Base-by-base conservation (phyloP, 352 stramenopile species). In the Pythium apleroticum region DNA sequence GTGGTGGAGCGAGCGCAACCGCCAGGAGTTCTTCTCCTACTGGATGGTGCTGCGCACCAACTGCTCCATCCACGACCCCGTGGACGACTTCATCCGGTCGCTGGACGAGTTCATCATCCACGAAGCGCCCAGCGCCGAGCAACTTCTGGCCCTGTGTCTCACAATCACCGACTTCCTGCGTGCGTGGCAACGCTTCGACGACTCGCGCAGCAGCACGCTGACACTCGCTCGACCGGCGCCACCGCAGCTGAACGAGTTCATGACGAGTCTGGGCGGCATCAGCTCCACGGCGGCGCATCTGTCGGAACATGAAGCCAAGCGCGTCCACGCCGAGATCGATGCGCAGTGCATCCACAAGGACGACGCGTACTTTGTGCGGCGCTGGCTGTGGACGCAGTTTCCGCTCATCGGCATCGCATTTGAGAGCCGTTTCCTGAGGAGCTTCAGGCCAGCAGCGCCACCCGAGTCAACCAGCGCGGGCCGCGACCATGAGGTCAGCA, bases 361-460 rank as follows among this genome's bases (percentile, higher is more conserved):
- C 22, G 85, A 93, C 53, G 82, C 80, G 9, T 95, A 95, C 65
- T 88, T 86, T 30, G 81, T 93, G 52, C 81, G 76, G 19, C 75
- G 86, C 33, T 95, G 86, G 86, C 78, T 95, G 30, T 95, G 86
- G 86, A 88, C 81, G 11, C 86, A 95, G 68, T 95, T 95, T 60
- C 86, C 86, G n/a, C 72, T 95, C 12, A 79, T 95, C n/a, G 84
- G 58, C 0, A 73, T 88, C 37, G 83, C 86, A 22, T 93, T 95
- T 49, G 86, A 90, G 53, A 86, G 70, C 31, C 75, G 81, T 2
- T 85, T 93, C 43, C 69, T 74, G 46, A 11, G 58, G 57, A 71
- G 52, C 52, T 10, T 41, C 17, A 68, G 69, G 27, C 20, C 61
- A 24, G 28, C 30, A 30, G 15, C 30, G 63, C 39, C 48, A 59